Evolutionary conservation across 108 stramenopile genomes (phyloP).

Genomic region (Asterionellopsis glacialis): DNA sequence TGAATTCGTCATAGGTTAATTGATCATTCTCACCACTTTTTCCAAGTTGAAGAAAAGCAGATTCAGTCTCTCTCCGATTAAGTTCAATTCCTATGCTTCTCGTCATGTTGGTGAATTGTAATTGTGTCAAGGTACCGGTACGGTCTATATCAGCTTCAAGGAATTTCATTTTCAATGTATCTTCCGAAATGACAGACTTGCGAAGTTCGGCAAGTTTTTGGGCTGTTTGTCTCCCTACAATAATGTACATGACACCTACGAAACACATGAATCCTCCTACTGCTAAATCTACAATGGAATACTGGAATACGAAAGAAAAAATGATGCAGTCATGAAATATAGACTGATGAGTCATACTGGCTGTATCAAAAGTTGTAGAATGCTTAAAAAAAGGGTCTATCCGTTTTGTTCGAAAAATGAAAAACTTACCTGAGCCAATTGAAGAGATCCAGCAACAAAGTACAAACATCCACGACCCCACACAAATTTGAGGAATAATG

Average conservation of each 20-base stretch:
- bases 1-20: conserved; percentile 15
- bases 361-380: background rate
- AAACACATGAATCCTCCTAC: conserved; percentile 43
- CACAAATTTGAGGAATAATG: conserved; percentile 44
- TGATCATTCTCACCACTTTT: conserved; percentile 4
- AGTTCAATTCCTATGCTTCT: conserved; percentile 18
- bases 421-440: conserved; percentile 25
- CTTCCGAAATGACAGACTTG: conserved; percentile 26
- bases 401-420: background rate
- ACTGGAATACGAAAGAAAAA: background rate
- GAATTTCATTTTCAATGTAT: conserved; percentile 27
- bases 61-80: conserved; percentile 17
- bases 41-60: conserved; percentile 23
- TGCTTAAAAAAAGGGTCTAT: background rate
- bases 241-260: conserved; percentile 39
- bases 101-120: conserved; percentile 29
- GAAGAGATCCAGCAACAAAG: conserved; percentile 47
- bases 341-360: background rate
- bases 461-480: conserved; percentile 51
- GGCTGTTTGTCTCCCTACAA: conserved; percentile 32
- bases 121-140: conserved; percentile 25
- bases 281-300: background rate
- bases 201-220: conserved; percentile 36
- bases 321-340: conserved; percentile 15
- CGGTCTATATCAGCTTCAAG: conserved; percentile 21